Evolutionary conservation across 331 rosid genomes (phyloP).

Genomic region (Stylosanthes scabra): DNA sequence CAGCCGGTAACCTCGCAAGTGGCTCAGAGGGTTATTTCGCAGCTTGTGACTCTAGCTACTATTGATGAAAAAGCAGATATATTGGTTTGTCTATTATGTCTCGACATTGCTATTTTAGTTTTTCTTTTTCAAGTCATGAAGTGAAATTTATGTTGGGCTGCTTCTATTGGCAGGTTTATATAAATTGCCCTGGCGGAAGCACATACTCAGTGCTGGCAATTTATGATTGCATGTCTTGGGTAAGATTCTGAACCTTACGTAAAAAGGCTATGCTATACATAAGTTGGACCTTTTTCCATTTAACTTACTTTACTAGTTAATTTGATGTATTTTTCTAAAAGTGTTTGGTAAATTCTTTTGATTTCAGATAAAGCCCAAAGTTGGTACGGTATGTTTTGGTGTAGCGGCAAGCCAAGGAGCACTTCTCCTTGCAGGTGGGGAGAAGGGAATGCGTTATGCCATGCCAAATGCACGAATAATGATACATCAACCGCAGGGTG

Average conservation of each 20-base stretch:
- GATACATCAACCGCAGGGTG: slow-evolving; percentile 98
- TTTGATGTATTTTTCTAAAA: slow-evolving; percentile 22
- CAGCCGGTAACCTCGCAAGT: slow-evolving; percentile 84
- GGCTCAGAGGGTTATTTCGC: slow-evolving; percentile 96
- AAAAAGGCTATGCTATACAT: not conserved
- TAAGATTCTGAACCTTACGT: slow-evolving; percentile 43
- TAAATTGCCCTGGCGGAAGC: slow-evolving; percentile 98
- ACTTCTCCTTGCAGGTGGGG: slow-evolving; percentile 98
- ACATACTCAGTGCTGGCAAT: slow-evolving; percentile 90
- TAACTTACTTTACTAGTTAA: slow-evolving; percentile 15
- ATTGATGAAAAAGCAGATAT: slow-evolving; percentile 82
- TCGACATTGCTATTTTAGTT: slow-evolving; percentile 22
- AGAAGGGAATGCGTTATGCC: slow-evolving; percentile 95
- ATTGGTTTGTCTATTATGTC: slow-evolving; percentile 59
- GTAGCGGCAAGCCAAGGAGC: slow-evolving; percentile 99
- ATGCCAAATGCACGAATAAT: slow-evolving; percentile 98
- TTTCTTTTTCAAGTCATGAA: not conserved
- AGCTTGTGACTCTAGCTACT: slow-evolving; percentile 93
- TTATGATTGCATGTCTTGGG: slow-evolving; percentile 99
- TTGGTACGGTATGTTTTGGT: slow-evolving; percentile 92
- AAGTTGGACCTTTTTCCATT: not conserved
- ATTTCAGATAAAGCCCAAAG: slow-evolving; percentile 95
- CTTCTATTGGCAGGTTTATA: slow-evolving; percentile 66
- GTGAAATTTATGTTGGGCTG: slow-evolving; percentile 32
- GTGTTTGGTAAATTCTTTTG: slow-evolving; percentile 35